Conservation (phyloP, 2,329 filamentous ascomycete genomes). For the Arthrobotrys sphaeroides region DNA sequence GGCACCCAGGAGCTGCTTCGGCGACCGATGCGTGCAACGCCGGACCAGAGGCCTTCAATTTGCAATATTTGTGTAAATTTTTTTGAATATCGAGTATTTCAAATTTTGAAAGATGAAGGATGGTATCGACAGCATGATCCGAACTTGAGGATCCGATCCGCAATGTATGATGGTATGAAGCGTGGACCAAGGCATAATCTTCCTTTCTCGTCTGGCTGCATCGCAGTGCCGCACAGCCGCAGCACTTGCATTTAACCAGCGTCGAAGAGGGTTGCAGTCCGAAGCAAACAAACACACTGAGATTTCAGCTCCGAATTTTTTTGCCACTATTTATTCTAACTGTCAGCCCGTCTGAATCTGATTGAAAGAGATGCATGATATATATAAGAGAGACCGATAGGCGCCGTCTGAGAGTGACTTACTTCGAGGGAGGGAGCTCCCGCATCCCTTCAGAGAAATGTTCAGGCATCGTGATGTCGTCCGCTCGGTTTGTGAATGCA, state of each 20-base stretch:
- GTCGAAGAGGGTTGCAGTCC: not conserved
- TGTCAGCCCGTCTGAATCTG: not conserved
- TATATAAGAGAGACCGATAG: too few relatives aligned
- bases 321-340: conserved; percentile 1
- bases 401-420: too few relatives aligned
- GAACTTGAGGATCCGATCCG: not conserved
- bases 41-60: not conserved
- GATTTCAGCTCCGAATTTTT: not conserved
- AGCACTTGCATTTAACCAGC: not conserved
- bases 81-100: not conserved
- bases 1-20: not conserved
- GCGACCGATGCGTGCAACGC: not conserved
- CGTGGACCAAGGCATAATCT: not conserved
- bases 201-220: not conserved
- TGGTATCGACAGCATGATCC: not conserved
- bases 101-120: not conserved
- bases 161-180: not conserved
- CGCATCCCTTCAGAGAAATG: too few relatives aligned
- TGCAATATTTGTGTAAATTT: too few relatives aligned
- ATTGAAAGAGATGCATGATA: not conserved
- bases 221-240: not conserved
- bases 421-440: not conserved
- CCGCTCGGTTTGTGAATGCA: too few relatives aligned
- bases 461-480: too few relatives aligned
- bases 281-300: not conserved